Percentiles rank a stretch among this genome's conserved stretches.
These are phyloP conservation scores for Spiraea crenata DNA, from an alignment of 331 rosid genomes.

Conservation along the genomic window DNA sequence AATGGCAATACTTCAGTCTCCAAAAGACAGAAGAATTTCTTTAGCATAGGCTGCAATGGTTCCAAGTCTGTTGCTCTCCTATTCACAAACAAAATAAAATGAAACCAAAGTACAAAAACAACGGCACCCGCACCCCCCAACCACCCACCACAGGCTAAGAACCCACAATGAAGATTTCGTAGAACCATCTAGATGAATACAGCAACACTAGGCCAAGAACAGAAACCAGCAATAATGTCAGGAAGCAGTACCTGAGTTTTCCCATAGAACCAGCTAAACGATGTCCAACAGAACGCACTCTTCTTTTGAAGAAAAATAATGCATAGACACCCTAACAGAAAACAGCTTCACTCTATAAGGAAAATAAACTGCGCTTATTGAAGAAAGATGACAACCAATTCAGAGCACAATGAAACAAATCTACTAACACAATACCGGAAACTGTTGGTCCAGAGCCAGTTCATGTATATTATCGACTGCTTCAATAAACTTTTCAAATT, in stretches of 20 bases:
- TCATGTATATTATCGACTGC: slow-evolving; percentile 84
- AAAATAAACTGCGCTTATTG: slow-evolving; percentile 1
- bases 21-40: slow-evolving; percentile 71
- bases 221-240: not conserved
- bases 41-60: slow-evolving; percentile 89
- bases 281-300: slow-evolving; percentile 92
- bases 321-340: slow-evolving; percentile 84
- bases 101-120: slow-evolving; percentile 3
- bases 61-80: slow-evolving; percentile 85
- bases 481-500: slow-evolving; percentile 90
- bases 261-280: slow-evolving; percentile 91
- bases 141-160: not conserved
- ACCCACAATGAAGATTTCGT: not conserved
- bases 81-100: slow-evolving; percentile 19
- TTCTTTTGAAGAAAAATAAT: slow-evolving; percentile 81
- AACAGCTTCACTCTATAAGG: slow-evolving; percentile 29
- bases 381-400: slow-evolving; percentile 14
- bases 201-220: not conserved
- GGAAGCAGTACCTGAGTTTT: slow-evolving; percentile 61
- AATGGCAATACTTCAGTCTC: slow-evolving; percentile 70
- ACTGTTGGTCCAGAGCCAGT: slow-evolving; percentile 88
- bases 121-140: not conserved
- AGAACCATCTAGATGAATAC: not conserved
- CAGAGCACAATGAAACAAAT: slow-evolving; percentile 8
- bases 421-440: slow-evolving; percentile 62